Evolutionary conservation across 148 eudicot genomes (phyloP).

Genomic region (Amaranthus hypochondriacus): DNA sequence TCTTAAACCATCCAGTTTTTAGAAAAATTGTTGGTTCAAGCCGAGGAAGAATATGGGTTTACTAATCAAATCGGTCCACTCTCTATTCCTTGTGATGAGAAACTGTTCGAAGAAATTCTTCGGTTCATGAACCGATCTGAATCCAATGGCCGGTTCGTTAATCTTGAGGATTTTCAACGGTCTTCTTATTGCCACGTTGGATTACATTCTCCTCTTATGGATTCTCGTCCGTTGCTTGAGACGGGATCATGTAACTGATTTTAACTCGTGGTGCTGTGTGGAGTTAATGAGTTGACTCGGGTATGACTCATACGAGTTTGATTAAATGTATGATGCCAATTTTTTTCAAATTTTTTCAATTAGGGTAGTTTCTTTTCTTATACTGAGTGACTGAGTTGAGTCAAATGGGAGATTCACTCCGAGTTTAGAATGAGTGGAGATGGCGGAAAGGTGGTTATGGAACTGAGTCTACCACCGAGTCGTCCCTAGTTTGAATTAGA

Average conservation of each 20-base stretch:
- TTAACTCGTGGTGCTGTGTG: too few species aligned
- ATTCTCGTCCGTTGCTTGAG: slow-evolving; percentile 67
- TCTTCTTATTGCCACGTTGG: slow-evolving; percentile 39
- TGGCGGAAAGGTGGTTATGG: slow-evolving; percentile 42
- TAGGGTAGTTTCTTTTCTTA: slow-evolving; percentile 10
- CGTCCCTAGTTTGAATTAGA: slow-evolving; percentile 54
- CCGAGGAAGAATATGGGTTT: slow-evolving; percentile 76
- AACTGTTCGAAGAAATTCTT: slow-evolving; percentile 59
- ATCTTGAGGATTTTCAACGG: slow-evolving; percentile 56
- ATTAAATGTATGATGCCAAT: background rate
- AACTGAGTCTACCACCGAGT: slow-evolving; percentile 43
- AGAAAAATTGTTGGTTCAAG: slow-evolving; percentile 48
- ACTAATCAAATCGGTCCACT: slow-evolving; percentile 54
- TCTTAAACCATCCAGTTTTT: slow-evolving; percentile 75
- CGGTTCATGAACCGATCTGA: slow-evolving; percentile 52
- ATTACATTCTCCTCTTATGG: slow-evolving; percentile 28
- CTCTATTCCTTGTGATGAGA: slow-evolving; percentile 74
- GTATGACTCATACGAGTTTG: slow-evolving; percentile 24
- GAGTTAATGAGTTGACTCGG: slow-evolving; percentile 17
- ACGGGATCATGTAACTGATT: background rate
- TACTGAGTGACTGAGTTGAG: slow-evolving; percentile 28
- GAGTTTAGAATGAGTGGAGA: slow-evolving; percentile 36
- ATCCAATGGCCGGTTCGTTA: slow-evolving; percentile 36
- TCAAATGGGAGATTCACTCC: slow-evolving; percentile 20
- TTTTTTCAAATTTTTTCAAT: background rate